Conservation (phyloP, 257 asterid species). For the Solanum sparsipilum region DNA sequence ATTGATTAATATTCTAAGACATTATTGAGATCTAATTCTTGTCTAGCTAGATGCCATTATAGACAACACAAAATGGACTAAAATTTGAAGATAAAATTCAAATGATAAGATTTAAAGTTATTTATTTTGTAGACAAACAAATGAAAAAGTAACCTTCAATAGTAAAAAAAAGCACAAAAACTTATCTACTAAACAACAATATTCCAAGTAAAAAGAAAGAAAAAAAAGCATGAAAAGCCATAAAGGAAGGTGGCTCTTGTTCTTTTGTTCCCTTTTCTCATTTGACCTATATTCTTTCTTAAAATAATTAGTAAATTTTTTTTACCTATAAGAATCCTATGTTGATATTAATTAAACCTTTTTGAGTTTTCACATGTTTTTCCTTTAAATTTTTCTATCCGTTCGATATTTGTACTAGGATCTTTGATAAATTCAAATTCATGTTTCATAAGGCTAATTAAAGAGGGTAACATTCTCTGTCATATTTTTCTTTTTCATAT, state of each 20-base stretch:
- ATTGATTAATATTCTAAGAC: constrained; percentile 17
- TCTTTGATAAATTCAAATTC: background rate
- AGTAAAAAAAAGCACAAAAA: background rate
- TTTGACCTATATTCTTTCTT: background rate
- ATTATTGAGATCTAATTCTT: constrained; percentile 30
- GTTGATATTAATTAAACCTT: background rate
- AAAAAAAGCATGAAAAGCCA: constrained; percentile 12
- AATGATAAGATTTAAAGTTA: background rate
- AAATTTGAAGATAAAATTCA: background rate
- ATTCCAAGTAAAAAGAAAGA: background rate
- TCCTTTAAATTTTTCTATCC: background rate
- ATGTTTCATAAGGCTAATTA: background rate
- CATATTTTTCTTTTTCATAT: background rate
- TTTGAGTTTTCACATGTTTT: background rate
- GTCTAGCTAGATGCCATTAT: constrained; percentile 25
- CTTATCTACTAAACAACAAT: background rate
- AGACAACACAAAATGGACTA: background rate
- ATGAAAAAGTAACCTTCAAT: background rate
- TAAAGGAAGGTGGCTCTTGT: constrained; percentile 12
- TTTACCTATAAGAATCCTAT: background rate
- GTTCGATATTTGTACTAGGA: background rate
- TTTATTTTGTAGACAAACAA: background rate
- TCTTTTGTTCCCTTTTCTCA: constrained; percentile 9
- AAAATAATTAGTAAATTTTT: background rate
- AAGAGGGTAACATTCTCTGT: background rate